Conservation (phyloP, 129 eudicot species). For the Escallonia rubra region DNA sequence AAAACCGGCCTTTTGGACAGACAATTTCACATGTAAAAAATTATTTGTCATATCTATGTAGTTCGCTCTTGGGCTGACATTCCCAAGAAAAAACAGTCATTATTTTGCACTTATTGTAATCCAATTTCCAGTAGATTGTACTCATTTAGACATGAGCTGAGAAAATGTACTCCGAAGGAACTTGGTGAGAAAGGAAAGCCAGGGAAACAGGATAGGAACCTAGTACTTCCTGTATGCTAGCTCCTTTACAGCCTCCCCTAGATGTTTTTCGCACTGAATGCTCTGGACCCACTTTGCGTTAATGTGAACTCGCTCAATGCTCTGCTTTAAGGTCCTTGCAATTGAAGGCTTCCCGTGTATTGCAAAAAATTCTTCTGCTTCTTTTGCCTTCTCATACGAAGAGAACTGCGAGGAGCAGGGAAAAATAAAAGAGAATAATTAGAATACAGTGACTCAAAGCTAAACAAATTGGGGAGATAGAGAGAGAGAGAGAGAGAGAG, state of each 20-base stretch:
- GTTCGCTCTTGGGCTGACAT: too few species aligned
- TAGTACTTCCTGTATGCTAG: slow-evolving; percentile 80
- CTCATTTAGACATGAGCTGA: neutral
- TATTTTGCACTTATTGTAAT: too few species aligned
- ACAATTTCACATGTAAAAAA: too few species aligned
- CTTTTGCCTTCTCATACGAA: slow-evolving; percentile 72
- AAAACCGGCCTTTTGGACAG: too few species aligned
- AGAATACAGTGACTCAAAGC: neutral
- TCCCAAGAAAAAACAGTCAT: too few species aligned
- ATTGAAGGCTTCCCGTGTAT: slow-evolving; percentile 65
- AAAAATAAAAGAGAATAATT: neutral
- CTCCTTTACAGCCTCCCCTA: slow-evolving; percentile 63
- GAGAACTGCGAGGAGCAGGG: slow-evolving; percentile 44
- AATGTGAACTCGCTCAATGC: slow-evolving; percentile 74
- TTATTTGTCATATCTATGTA: too few species aligned
- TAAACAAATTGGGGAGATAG: neutral
- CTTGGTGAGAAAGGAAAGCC: neutral
- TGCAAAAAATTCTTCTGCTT: slow-evolving; percentile 72
- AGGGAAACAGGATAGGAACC: neutral
- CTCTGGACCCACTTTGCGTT: slow-evolving; percentile 80
- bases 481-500: slow-evolving; percentile 6
- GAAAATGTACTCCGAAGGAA: neutral
- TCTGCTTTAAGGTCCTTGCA: slow-evolving; percentile 90
- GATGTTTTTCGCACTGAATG: slow-evolving; percentile 59
- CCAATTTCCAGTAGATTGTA: too few species aligned